Base-by-base conservation (phyloP, 345 rosid genomes). In the Alliaria petiolata region DNA sequence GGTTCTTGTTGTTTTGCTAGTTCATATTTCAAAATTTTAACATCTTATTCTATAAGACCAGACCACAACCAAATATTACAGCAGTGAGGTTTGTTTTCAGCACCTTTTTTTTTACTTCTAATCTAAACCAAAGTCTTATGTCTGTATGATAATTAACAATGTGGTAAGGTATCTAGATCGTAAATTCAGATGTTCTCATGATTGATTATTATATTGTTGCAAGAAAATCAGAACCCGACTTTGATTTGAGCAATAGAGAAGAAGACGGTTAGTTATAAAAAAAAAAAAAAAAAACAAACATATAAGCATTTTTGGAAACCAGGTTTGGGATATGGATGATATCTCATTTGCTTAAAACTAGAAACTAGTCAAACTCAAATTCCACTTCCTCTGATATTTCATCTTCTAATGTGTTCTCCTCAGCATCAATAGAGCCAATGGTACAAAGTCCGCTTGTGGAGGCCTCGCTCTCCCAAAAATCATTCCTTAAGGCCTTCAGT, bases 141-240 rank as follows among this genome's bases (percentile, higher is more conserved):
- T 59, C 52, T 10, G 25, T n/a, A 25, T 36, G 44, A 16, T 44
- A 9, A 31, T 4, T 43, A 68, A 15, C 45, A 68, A 20, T 45
- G 19, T 58, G 49, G 39, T 11, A 20, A 46, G 36, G 65, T 7
- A 7, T 35, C 53, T 15, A 38, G 14, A 58, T 38, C 31, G 31
- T 25, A 46, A 35, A 2, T 6, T 35, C 46, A 35, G 52, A 61
- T 70, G 52, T 20, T 49, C 25, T 70, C 61, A 50, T 17, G 67
- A 70, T 30, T 31, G 51, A 61, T 71, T 51, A 19, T n/a, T n/a
- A n/a, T n/a, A n/a, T 52, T 53, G 19, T 72, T 53, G 46, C 64
- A 63, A 43, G 39, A 5, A 15, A 39, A 50, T 2, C 3, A 15
- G 34, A 15, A 42, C 11, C 9, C 46, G 52, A 42, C 28, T 38